Base-by-base conservation (phyloP, 441 rosid genomes). In the Erodium trifolium region DNA sequence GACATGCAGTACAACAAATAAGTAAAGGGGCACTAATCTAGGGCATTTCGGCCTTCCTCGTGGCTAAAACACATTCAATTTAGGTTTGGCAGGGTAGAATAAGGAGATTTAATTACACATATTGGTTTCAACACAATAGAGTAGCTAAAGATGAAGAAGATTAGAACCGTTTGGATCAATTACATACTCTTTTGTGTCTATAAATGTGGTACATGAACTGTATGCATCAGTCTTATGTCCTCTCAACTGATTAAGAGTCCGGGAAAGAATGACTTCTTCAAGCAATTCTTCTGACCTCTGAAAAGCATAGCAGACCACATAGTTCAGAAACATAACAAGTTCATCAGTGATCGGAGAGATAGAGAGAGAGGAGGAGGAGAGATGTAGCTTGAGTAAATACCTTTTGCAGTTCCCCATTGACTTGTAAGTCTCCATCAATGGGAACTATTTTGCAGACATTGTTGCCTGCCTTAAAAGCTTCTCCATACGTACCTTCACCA, bases 401-500 rank as follows among this genome's bases (percentile, higher is more conserved):
- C 99, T 94, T 94, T 76, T 92, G 97, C 60, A 88, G 74, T 85
- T 92, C 99, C 62, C 97, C 99, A 65, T 94, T 92, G 41, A 94
- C 97, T 76, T 71, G 84, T 55, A 87, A 70, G 62, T 94, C 92
- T 59, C 98, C 99, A 76, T 92, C 96, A 69, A 94, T 80, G 65
- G 99, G 99, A 78, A 94, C 99, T 77, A 94, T 83, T 85, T 94
- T 94, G 79, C 99, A 94, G 59, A 92, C 99, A 65, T 80, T 81
- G 70, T 78, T 72, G 37, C 99, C 99, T 65, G 87, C 91, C 70
- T 77, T 77, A 71, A 90, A 91, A 74, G 96, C 99, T 81, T 94
- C 99, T 73, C 99, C 99, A 76, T 77, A 94, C 41, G 98, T 94
- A 68, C 99, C 99, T 85, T 94, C 99, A 66, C 99, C 99, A 73